Conservation (phyloP, 805 yeast species). For the Maudiozyma serrabonitensis region DNA sequence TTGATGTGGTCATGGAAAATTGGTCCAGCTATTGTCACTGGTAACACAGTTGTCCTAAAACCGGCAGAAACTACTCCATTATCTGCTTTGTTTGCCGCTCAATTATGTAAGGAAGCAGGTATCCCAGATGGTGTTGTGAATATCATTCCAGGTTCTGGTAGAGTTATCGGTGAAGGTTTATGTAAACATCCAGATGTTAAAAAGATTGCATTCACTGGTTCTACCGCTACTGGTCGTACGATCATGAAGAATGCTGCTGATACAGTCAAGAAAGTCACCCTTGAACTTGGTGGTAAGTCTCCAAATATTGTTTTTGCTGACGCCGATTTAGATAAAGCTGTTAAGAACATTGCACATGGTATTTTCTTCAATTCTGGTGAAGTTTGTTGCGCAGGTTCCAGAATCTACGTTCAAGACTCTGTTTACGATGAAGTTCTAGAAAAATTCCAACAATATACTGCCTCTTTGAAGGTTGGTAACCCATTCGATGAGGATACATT, state of each 20-base stretch:
- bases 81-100: constrained; percentile 69
- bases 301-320: constrained; percentile 85
- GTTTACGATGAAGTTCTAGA: constrained; percentile 69
- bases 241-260: constrained; percentile 77
- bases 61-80: constrained; percentile 90
- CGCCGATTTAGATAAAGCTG: constrained; percentile 69
- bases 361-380: constrained; percentile 93
- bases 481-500: constrained; percentile 70
- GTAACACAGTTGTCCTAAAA: constrained; percentile 81
- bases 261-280: constrained; percentile 79
- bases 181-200: constrained; percentile 70
- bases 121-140: constrained; percentile 88
- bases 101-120: constrained; percentile 69
- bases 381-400: constrained; percentile 91
- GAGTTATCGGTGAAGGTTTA: constrained; percentile 72
- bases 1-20: constrained; percentile 92
- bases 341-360: constrained; percentile 66
- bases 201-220: constrained; percentile 92
- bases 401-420: constrained; percentile 79
- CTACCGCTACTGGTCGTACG: constrained; percentile 79
- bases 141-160: constrained; percentile 80
- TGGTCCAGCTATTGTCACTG: constrained; percentile 87
- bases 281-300: constrained; percentile 95
- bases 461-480: constrained; percentile 59
- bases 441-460: constrained; percentile 46